A percentile compares a stretch with the other conserved stretches of the same genome.
These are phyloP conservation scores for Fusarium sp. DNA, from an alignment of 2,329 filamentous ascomycete species.

Conservation along the genomic window DNA sequence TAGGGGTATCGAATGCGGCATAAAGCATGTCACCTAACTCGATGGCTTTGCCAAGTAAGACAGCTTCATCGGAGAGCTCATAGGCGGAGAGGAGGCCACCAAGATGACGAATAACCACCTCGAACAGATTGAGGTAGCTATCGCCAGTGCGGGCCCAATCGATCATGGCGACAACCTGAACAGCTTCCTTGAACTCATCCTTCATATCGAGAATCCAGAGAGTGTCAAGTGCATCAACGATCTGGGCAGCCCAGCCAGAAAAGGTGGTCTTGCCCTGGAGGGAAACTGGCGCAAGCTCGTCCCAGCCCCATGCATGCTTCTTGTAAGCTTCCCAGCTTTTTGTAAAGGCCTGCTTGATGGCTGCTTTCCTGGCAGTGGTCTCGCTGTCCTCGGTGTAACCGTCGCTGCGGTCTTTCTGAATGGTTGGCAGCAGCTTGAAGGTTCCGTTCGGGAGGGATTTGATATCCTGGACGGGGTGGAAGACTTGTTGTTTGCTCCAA, in stretches of 20 bases:
- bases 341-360: conserved; percentile 54
- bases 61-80: conserved; percentile 60
- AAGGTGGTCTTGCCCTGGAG: conserved; percentile 60
- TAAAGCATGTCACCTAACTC: conserved; percentile 67
- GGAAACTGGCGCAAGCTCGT: conserved; percentile 65
- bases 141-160: conserved; percentile 63
- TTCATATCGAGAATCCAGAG: conserved; percentile 69
- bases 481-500: conserved; percentile 51
- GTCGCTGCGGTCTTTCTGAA: conserved; percentile 54
- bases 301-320: conserved; percentile 65
- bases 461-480: conserved; percentile 48
- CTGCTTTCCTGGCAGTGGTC: conserved; percentile 50
- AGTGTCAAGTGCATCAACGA: conserved; percentile 69
- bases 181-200: conserved; percentile 65
- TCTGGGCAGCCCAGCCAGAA: conserved; percentile 67
- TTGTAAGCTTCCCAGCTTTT: conserved; percentile 65
- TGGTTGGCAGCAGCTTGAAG: conserved; percentile 54
- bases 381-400: conserved; percentile 55
- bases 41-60: conserved; percentile 61
- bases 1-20: conserved; percentile 65
- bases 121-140: conserved; percentile 67
- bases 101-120: conserved; percentile 69
- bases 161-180: conserved; percentile 60
- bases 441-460: conserved; percentile 51
- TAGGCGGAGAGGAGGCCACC: conserved; percentile 65